Evolutionary conservation across 306 rosid genomes (phyloP).

Genomic region (Prunus kanzakura): DNA sequence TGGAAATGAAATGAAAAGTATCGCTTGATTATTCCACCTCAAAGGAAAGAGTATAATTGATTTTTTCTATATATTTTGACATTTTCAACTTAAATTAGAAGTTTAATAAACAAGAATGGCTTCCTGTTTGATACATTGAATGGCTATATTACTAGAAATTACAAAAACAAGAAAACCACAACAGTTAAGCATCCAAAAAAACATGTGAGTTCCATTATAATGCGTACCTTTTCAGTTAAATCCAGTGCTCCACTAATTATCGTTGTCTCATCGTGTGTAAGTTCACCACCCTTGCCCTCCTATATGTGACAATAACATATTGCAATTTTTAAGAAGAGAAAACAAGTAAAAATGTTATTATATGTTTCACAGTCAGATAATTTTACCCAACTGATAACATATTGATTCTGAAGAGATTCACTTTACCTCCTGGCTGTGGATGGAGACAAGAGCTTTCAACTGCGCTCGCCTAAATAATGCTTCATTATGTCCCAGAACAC

Average conservation of each 20-base stretch:
- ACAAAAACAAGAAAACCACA: neutral
- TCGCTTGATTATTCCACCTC: neutral
- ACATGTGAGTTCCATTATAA: neutral
- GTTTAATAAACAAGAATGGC: neutral
- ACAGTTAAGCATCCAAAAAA: constrained; percentile 14
- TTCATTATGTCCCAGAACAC: constrained; percentile 80
- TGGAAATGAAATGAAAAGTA: neutral
- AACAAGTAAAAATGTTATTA: neutral
- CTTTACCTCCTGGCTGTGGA: constrained; percentile 83
- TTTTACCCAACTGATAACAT: constrained; percentile 10
- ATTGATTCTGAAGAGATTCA: constrained; percentile 13
- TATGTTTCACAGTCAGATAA: neutral
- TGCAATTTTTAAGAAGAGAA: neutral
- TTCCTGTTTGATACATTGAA: neutral
- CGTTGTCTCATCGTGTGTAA: constrained; percentile 91
- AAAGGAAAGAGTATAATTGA: neutral
- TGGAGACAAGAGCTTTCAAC: constrained; percentile 88
- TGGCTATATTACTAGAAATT: neutral
- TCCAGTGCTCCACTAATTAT: constrained; percentile 95
- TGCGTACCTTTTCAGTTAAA: constrained; percentile 81
- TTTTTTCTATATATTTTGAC: neutral
- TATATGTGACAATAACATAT: constrained; percentile 26
- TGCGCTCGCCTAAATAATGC: constrained; percentile 93
- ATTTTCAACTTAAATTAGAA: neutral
- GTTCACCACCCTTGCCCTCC: constrained; percentile 99